These are phyloP conservation scores for Lobosporangium transversale DNA, from an alignment of 192 early-diverging fungal species.

Conservation along the genomic window DNA sequence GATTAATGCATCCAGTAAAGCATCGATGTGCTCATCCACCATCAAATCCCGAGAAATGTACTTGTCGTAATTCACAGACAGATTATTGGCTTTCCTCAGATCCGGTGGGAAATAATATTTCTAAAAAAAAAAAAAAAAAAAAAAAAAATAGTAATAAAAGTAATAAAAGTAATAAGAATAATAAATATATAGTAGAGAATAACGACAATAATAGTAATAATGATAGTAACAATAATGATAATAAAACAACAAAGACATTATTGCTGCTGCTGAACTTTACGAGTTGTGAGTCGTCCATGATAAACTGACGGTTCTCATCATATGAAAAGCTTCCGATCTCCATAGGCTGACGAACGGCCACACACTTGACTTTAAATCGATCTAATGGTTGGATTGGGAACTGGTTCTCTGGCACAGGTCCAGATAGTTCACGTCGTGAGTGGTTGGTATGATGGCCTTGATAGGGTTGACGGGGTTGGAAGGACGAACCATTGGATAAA, in stretches of 20 bases:
- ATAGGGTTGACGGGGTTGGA: neutral
- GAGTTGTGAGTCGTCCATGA: constrained; percentile 70
- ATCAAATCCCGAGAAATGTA: constrained; percentile 70
- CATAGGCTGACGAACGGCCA: constrained; percentile 65
- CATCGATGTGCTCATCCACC: constrained; percentile 82
- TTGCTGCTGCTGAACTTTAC: constrained; percentile 43
- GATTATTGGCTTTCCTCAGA: constrained; percentile 53
- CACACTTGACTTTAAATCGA: constrained; percentile 54
- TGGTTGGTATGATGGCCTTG: constrained; percentile 1
- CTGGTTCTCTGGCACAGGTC: constrained; percentile 4
- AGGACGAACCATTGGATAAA: neutral
- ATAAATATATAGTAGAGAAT: neutral
- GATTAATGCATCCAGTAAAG: constrained; percentile 73
- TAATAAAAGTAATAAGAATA: too few species aligned
- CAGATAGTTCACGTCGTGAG: neutral
- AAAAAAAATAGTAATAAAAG: too few species aligned
- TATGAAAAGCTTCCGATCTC: constrained; percentile 76
- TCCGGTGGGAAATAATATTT: constrained; percentile 67
- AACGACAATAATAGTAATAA: neutral
- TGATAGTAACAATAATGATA: neutral
- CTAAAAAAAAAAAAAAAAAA: constrained; percentile 51
- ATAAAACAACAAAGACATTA: too few species aligned
- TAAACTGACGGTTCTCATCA: constrained; percentile 62
- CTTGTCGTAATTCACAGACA: constrained; percentile 74
- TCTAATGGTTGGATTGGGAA: constrained; percentile 50